Evolutionary conservation across 768 basidiomycete genomes (phyloP).

Genomic region (Lactifluus volemus): DNA sequence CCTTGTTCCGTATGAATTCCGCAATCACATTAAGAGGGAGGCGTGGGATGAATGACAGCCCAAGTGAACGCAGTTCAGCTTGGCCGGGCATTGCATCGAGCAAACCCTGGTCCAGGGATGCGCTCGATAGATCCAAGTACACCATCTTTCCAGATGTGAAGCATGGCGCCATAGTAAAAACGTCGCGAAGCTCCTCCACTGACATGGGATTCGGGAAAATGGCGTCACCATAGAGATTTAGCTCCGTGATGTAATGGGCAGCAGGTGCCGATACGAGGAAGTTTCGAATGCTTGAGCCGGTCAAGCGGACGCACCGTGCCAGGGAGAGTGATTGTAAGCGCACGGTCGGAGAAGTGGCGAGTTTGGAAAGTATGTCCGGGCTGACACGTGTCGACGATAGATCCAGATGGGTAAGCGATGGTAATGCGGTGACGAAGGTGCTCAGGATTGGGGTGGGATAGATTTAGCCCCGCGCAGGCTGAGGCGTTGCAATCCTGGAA

Average conservation of each 20-base stretch:
- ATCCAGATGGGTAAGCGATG: constrained; percentile 50
- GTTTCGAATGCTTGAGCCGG: constrained; percentile 64
- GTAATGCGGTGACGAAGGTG: constrained; percentile 73
- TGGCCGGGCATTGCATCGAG: constrained; percentile 48
- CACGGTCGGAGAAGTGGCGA: constrained; percentile 56
- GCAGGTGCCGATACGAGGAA: constrained; percentile 66
- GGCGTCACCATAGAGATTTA: constrained; percentile 84
- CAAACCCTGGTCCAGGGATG: constrained; percentile 52
- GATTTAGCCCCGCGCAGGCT: constrained; percentile 79
- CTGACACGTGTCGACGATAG: constrained; percentile 73
- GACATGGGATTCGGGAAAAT: constrained; percentile 72
- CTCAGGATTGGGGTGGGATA: constrained; percentile 58
- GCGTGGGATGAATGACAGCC: constrained; percentile 76
- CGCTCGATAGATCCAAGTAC: constrained; percentile 86
- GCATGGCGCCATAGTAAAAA: constrained; percentile 70
- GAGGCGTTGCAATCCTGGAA: constrained; percentile 68
- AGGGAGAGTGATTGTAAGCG: constrained; percentile 73
- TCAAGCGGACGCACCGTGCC: constrained; percentile 77
- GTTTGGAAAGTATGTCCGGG: constrained; percentile 60
- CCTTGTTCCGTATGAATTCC: constrained; percentile 58
- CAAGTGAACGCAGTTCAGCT: constrained; percentile 74
- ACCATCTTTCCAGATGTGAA: constrained; percentile 65
- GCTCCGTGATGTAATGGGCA: constrained; percentile 54
- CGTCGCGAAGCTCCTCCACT: constrained; percentile 51
- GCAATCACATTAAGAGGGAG: constrained; percentile 59